phyloP scores from a whole-genome alignment of 306 rosid species.

The Vigna nakashimae region DNA sequence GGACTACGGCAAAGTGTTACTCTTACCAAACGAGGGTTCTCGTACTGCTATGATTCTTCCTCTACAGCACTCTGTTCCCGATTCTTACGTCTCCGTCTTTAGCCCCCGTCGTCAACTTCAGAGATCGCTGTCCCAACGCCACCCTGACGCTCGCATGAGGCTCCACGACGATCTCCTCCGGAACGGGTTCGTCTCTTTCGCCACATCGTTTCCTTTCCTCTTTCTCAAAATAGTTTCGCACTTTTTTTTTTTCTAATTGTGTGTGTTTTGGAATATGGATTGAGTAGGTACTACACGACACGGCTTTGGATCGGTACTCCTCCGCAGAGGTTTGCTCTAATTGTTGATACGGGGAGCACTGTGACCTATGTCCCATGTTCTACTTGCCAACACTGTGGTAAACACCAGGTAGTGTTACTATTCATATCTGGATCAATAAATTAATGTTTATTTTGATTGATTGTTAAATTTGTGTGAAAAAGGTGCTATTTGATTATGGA shows the following conservation, averaged over 20 bases:
- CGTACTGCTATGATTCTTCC: slow-evolving; percentile 78
- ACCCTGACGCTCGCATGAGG: slow-evolving; percentile 82
- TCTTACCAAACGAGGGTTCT: slow-evolving; percentile 40
- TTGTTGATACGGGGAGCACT: slow-evolving; percentile 96
- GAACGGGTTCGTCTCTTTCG: slow-evolving; percentile 63
- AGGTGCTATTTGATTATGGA: slow-evolving; percentile 14
- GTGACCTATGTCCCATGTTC: slow-evolving; percentile 96
- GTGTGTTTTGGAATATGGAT: slow-evolving; percentile 22
- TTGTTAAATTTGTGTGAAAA: slow-evolving; percentile 1
- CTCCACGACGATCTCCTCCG: slow-evolving; percentile 93
- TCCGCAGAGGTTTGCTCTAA: slow-evolving; percentile 88
- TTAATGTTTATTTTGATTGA: slow-evolving; percentile 34
- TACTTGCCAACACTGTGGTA: slow-evolving; percentile 81
- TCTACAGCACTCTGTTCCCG: slow-evolving; percentile 61
- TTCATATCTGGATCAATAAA: neutral
- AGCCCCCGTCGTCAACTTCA: slow-evolving; percentile 70
- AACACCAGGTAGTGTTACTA: slow-evolving; percentile 53
- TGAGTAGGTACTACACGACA: slow-evolving; percentile 79
- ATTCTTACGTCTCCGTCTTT: slow-evolving; percentile 47
- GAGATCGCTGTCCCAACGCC: slow-evolving; percentile 54
- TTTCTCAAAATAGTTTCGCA: neutral
- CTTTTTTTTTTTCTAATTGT: neutral
- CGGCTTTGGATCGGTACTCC: slow-evolving; percentile 97
- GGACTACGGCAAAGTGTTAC: slow-evolving; percentile 47
- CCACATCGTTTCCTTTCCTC: neutral